Evolutionary conservation across 129 eudicot genomes (phyloP).

Genomic region (Kitagawia praeruptora): DNA sequence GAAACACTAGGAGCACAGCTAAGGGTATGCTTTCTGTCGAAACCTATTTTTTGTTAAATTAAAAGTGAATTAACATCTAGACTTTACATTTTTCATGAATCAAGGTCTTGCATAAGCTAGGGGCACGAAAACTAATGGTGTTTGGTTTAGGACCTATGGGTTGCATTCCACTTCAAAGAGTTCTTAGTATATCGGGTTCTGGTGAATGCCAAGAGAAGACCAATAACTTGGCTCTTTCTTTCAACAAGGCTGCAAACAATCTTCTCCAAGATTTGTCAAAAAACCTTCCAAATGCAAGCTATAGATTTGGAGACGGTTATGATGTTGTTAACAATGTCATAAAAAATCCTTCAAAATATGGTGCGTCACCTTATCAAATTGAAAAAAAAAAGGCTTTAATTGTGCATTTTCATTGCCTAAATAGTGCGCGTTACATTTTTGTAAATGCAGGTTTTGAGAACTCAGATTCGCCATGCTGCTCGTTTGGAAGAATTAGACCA

Average conservation of each 20-base stretch:
- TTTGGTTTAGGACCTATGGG: slow-evolving; percentile 99
- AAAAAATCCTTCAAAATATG: slow-evolving; percentile 55
- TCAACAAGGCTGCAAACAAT: slow-evolving; percentile 46
- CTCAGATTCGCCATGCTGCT: slow-evolving; percentile 94
- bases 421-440: neutral
- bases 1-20: slow-evolving; percentile 69
- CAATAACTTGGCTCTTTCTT: slow-evolving; percentile 57
- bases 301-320: slow-evolving; percentile 82
- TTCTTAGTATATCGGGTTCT: slow-evolving; percentile 59
- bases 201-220: slow-evolving; percentile 82
- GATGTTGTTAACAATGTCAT: slow-evolving; percentile 85
- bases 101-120: slow-evolving; percentile 65
- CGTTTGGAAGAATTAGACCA: slow-evolving; percentile 81
- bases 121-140: slow-evolving; percentile 76
- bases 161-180: slow-evolving; percentile 93
- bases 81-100: neutral
- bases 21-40: slow-evolving; percentile 23
- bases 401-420: neutral
- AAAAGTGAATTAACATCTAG: neutral
- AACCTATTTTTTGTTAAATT: neutral
- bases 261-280: slow-evolving; percentile 44
- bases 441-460: slow-evolving; percentile 57
- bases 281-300: slow-evolving; percentile 66
- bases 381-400: neutral
- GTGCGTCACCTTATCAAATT: slow-evolving; percentile 17